A percentile compares a stretch with the other conserved stretches of the same genome.
These are phyloP conservation scores for Erysimum cheiri DNA, from an alignment of 441 rosid genomes.

Conservation along the genomic window DNA sequence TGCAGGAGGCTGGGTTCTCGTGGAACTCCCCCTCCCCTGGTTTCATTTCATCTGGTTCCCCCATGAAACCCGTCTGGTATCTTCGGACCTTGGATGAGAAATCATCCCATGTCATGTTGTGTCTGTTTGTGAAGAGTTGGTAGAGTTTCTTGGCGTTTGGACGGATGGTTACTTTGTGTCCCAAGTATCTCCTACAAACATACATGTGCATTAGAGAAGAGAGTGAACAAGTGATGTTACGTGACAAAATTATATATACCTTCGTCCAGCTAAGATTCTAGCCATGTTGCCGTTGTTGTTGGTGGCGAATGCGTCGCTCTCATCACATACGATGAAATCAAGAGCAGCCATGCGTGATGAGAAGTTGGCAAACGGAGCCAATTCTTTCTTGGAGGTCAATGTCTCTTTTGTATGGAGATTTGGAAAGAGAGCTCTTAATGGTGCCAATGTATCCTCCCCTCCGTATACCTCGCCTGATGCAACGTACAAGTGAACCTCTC, in stretches of 20 bases:
- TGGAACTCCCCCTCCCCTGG: constrained; percentile 71
- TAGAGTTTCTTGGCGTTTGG: constrained; percentile 72
- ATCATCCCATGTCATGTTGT: constrained; percentile 71
- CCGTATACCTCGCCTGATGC: constrained; percentile 73
- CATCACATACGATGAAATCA: constrained; percentile 69
- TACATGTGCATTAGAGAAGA: constrained; percentile 13
- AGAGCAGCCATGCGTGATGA: constrained; percentile 78
- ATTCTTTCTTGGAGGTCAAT: constrained; percentile 52
- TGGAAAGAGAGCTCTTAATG: constrained; percentile 65
- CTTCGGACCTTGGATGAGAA: constrained; percentile 55
- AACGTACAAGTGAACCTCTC: constrained; percentile 64
- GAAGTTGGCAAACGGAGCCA: constrained; percentile 54
- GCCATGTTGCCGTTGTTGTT: constrained; percentile 81
- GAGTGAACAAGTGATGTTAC: constrained; percentile 2
- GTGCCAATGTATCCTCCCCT: constrained; percentile 63
- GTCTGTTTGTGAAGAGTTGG: constrained; percentile 52
- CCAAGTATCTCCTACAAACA: constrained; percentile 67
- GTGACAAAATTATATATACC: constrained; percentile 41
- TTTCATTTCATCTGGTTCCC: constrained; percentile 66
- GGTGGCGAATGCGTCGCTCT: constrained; percentile 65
- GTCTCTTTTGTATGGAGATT: constrained; percentile 66
- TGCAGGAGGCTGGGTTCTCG: constrained; percentile 70
- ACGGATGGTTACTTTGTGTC: constrained; percentile 73
- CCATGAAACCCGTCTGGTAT: constrained; percentile 68
- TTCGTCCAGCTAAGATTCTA: constrained; percentile 67